Base-by-base conservation (phyloP, 2,329 filamentous ascomycete species). In the Diaporthe citri region DNA sequence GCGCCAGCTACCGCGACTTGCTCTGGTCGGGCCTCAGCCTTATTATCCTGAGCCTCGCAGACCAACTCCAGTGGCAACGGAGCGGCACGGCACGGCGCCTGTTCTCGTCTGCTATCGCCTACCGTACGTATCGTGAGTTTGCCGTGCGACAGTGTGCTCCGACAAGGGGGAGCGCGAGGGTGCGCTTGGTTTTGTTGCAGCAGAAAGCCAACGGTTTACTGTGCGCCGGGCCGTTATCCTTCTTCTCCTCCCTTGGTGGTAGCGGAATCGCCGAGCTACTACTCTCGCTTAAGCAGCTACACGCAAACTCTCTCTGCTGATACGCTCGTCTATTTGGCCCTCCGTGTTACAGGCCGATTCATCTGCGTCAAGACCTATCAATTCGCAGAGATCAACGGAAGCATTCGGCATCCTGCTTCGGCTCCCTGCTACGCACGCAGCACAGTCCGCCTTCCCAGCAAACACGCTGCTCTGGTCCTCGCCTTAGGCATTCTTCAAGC, bases 241-340 rank as follows among this genome's bases (percentile, higher is more conserved):
- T 39, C 64, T 67, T 67, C 64, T 67, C 41, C 69, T 43, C 34
- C 43, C 59, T 55, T 41, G 56, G 62, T 48, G 51, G 72, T 62
- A 72, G 69, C 72, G 67, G 72, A 56, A 57, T 20, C 60, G 72
- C 72, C 52, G 46, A 70, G 76, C 76, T 76, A 66, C 71, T 34
- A 57, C 57, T 76, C 60, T 77, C 76, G 76, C 76, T 77, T 77
- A 77, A 77, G 76, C 76, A 77, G 60, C 74, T 75, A 73, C 55
- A 75, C 74, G 73, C 76, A 72, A 60, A 57, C 72, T 48, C 69
- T 62, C 43, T 22, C 25, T 70, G 66, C 67, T 76, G 75, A 76
- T 76, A 76, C 75, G 75, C 73, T 76, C 75, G 75, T 74, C 75
- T 76, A 75, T 72, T 73, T 69, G 46, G 36, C 67, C 51, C 67